Conservation (phyloP, 2,329 filamentous ascomycete species). For the Zelopaecilomyces penicillatus region DNA sequence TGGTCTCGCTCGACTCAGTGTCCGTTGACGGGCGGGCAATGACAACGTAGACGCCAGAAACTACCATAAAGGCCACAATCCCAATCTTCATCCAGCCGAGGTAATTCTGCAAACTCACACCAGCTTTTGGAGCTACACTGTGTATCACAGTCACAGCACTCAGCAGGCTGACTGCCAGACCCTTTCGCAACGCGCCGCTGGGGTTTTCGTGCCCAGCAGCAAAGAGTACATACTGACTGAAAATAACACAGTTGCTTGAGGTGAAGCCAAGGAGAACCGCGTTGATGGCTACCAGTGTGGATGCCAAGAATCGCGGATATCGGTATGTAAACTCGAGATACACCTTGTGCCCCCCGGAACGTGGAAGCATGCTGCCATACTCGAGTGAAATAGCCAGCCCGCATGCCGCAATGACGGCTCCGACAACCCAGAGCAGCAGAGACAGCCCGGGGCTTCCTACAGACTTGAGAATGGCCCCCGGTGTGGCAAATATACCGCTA, state of each 20-base stretch:
- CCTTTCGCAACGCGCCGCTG: slow-evolving; percentile 43
- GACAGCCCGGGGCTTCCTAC: slow-evolving; percentile 59
- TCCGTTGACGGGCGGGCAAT: slow-evolving; percentile 28
- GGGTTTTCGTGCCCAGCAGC: slow-evolving; percentile 44
- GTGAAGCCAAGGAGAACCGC: slow-evolving; percentile 59
- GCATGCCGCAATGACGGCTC: slow-evolving; percentile 52
- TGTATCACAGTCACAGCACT: slow-evolving; percentile 51
- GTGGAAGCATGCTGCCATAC: slow-evolving; percentile 62
- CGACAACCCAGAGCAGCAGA: slow-evolving; percentile 54
- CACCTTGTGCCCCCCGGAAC: slow-evolving; percentile 60
- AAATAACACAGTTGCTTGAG: slow-evolving; percentile 62
- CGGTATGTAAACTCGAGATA: slow-evolving; percentile 64
- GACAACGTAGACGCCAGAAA: slow-evolving; percentile 53
- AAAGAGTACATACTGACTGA: slow-evolving; percentile 57
- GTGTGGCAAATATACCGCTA: slow-evolving; percentile 64
- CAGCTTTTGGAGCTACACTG: slow-evolving; percentile 46
- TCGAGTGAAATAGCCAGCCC: slow-evolving; percentile 56
- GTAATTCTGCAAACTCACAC: slow-evolving; percentile 51
- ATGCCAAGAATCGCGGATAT: slow-evolving; percentile 53
- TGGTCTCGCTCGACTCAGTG: not conserved
- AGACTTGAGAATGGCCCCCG: slow-evolving; percentile 56
- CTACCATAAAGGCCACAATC: slow-evolving; percentile 51
- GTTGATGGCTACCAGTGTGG: slow-evolving; percentile 54
- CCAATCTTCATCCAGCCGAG: slow-evolving; percentile 57
- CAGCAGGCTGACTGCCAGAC: slow-evolving; percentile 48